Evolutionary conservation across 2,329 filamentous ascomycete species (phyloP), one percentile per base, ranked within the genome.

Genomic region (Neonectria neomacrospora): DNA sequence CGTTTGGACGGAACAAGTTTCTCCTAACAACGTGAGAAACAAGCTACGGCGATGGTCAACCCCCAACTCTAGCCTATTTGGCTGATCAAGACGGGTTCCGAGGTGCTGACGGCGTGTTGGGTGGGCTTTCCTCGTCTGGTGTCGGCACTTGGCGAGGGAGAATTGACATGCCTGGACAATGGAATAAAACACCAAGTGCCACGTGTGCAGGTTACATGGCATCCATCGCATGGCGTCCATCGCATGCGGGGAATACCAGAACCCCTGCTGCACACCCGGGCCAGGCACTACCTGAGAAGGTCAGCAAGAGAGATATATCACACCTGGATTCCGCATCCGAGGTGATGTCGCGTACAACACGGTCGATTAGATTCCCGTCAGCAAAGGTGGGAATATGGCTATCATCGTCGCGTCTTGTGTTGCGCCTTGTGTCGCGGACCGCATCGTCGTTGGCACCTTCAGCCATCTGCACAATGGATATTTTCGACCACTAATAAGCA

Each of bases 1-100:
- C 8, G 11, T 14, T 14, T 20, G 9, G 14, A 18, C 53, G 59
- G 53, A 47, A 41, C 23, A 20, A 47, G 53, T 53, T 61, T 61
- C 23, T 55, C 53, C 53, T 61, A 5, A 45, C 32, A 1, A 1
- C 8, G 20, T 23, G 11, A 30, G 28, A 20, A 26, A 23, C 30
- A 47, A 28, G 32, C 44, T 30, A 39, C 12, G 20, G 28, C 16
- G 42, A 42, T 45, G 16, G 34, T 26, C n/a, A 47, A 34, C 18
- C 18, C 18, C 22, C n/a, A 56, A 44, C 16, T 23, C 5, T n/a
- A n/a, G n/a, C n/a, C n/a, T 42, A 23, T 18, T 32, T 30, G 37
- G n/a, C 14, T 45, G 41, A 23, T 20, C 8, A 10, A 16, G n/a
- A 12, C 47, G 45, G 50, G 30, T 42, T 28, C 22, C 23, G 30